Evolutionary conservation across 805 yeast genomes (phyloP).

Genomic region (Naumovozyma castellii): DNA sequence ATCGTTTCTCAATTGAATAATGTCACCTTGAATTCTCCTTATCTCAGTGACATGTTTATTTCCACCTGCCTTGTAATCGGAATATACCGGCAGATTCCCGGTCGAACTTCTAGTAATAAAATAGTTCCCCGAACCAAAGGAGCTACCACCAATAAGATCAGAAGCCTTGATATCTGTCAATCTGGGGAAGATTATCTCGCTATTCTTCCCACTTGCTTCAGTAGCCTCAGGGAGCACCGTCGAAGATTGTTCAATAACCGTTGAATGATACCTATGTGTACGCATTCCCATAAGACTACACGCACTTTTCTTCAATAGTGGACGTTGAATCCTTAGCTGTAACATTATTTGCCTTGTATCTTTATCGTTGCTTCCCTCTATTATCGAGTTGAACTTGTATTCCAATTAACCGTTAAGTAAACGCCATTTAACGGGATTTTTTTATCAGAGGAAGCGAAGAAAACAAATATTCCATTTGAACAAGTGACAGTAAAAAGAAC

Average conservation of each 20-base stretch:
- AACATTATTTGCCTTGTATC: too few relatives aligned
- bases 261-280: too few relatives aligned
- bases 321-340: too few relatives aligned
- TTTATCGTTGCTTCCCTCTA: too few relatives aligned
- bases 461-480: background rate
- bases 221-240: too few relatives aligned
- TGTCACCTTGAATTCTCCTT: conserved; percentile 61
- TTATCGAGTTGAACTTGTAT: too few relatives aligned
- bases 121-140: conserved; percentile 27
- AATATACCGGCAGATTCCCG: conserved; percentile 77
- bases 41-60: conserved; percentile 62
- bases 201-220: too few relatives aligned
- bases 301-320: too few relatives aligned
- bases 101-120: conserved; percentile 39
- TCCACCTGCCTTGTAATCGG: conserved; percentile 48
- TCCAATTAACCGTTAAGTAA: too few relatives aligned
- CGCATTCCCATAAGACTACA: too few relatives aligned
- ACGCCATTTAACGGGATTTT: background rate
- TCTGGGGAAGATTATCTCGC: background rate
- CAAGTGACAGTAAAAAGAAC: too few relatives aligned
- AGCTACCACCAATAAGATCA: conserved; percentile 4
- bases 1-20: conserved; percentile 56
- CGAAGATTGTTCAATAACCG: too few relatives aligned
- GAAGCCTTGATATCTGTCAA: background rate
- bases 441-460: background rate